A percentile compares a stretch with the other conserved stretches of the same genome.
These are phyloP conservation scores for Sugiyamaella sp. DNA, from an alignment of 1,139 yeast species.

Conservation along the genomic window DNA sequence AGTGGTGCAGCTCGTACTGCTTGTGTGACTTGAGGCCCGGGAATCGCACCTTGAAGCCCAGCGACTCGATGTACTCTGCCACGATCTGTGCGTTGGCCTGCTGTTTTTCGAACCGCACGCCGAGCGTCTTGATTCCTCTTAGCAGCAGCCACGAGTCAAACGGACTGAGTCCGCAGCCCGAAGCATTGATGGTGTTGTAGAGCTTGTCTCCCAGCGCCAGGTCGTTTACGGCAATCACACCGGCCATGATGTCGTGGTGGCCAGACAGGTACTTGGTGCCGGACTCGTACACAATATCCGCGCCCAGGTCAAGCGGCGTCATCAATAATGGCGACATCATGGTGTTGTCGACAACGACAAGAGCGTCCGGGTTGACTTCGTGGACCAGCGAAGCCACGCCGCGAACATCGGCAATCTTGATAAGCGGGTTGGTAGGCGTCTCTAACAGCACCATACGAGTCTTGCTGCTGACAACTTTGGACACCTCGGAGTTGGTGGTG, in stretches of 20 bases:
- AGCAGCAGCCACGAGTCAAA: constrained; percentile 87
- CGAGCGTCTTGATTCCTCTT: constrained; percentile 84
- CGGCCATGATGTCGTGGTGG: constrained; percentile 96
- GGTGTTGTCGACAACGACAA: constrained; percentile 90
- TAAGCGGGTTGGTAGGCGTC: constrained; percentile 89
- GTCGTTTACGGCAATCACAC: constrained; percentile 73
- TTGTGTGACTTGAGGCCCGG: constrained; percentile 86
- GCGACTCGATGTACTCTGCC: constrained; percentile 68
- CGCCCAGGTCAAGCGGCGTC: constrained; percentile 83
- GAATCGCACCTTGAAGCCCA: constrained; percentile 69
- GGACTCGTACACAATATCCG: constrained; percentile 88
- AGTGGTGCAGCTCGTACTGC: constrained; percentile 73
- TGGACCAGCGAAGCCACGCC: constrained; percentile 69
- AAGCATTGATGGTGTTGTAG: constrained; percentile 79
- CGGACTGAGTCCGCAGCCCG: constrained; percentile 90
- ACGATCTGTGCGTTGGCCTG: constrained; percentile 74
- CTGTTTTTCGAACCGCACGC: constrained; percentile 83
- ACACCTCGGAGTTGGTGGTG: constrained; percentile 63
- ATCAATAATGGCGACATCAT: constrained; percentile 92
- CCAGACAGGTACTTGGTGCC: constrained; percentile 93
- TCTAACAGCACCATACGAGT: constrained; percentile 82
- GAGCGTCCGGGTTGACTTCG: constrained; percentile 61
- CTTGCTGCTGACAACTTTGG: constrained; percentile 45
- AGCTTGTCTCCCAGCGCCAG: constrained; percentile 66
- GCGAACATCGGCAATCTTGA: constrained; percentile 80